A percentile compares a stretch with the other conserved stretches of the same genome.
These are phyloP conservation scores for Jamesozyma piceae DNA, from an alignment of 805 yeast species.

Conservation along the genomic window DNA sequence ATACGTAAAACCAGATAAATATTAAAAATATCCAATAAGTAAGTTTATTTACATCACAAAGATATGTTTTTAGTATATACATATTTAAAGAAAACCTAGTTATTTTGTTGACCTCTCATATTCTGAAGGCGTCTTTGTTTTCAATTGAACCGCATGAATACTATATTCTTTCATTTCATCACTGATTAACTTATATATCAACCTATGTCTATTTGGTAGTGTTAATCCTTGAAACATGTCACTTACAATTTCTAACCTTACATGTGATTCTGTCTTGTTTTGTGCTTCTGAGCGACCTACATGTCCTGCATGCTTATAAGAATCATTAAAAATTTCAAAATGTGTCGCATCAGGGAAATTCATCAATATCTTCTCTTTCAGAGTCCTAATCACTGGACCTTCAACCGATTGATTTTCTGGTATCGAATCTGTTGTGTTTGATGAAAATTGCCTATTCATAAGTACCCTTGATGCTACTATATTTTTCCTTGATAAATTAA, in stretches of 20 bases:
- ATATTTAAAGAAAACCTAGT: not conserved
- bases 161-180: slow-evolving; percentile 64
- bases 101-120: not conserved
- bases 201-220: slow-evolving; percentile 68
- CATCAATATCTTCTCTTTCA: not conserved
- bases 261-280: slow-evolving; percentile 74
- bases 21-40: no score
- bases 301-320: slow-evolving; percentile 82
- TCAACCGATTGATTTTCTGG: slow-evolving; percentile 5
- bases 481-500: not conserved
- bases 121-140: slow-evolving; percentile 66
- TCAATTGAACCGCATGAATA: slow-evolving; percentile 81
- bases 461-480: not conserved
- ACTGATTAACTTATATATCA: slow-evolving; percentile 56
- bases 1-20: no score
- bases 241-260: slow-evolving; percentile 64
- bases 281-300: slow-evolving; percentile 66
- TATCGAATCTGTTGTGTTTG: not conserved
- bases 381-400: slow-evolving; percentile 8
- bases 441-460: not conserved
- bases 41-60: no score
- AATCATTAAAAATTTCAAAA: slow-evolving; percentile 65
- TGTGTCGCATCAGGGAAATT: slow-evolving; percentile 5
- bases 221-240: slow-evolving; percentile 54
- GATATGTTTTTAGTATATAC: no score